These are phyloP conservation scores for Amylostereum areolatum DNA, from an alignment of 1,284 basidiomycete genomes.

Conservation along the genomic window DNA sequence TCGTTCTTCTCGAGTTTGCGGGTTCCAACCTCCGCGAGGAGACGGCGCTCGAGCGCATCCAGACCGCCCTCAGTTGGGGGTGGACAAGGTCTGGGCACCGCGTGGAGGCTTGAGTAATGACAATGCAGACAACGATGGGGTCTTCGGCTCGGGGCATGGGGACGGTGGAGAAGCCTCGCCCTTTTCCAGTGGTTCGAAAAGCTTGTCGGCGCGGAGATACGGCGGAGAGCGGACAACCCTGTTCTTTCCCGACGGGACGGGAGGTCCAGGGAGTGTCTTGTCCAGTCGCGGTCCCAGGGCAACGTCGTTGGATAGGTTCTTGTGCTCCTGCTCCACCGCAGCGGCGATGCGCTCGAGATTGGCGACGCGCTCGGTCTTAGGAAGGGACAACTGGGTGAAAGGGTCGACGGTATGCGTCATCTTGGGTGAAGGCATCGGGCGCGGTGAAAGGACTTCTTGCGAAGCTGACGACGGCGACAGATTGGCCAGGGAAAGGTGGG, in stretches of 20 bases:
- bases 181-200: slow-evolving; percentile 18
- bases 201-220: slow-evolving; percentile 24
- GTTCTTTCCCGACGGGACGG: slow-evolving; percentile 38
- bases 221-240: slow-evolving; percentile 11
- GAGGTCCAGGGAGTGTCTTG: slow-evolving; percentile 57
- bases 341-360: slow-evolving; percentile 65
- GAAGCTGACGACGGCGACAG: slow-evolving; percentile 9
- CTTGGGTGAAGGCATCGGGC: slow-evolving; percentile 55
- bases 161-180: no score
- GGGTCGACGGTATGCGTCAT: slow-evolving; percentile 38
- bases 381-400: slow-evolving; percentile 28
- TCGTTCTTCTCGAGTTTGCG: slow-evolving; percentile 34
- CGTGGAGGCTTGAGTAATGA: slow-evolving; percentile 30
- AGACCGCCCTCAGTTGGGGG: slow-evolving; percentile 40
- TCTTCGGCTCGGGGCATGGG: slow-evolving; percentile 30
- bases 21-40: slow-evolving; percentile 65
- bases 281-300: slow-evolving; percentile 24
- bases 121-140: slow-evolving; percentile 46
- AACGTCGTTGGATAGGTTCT: slow-evolving; percentile 26
- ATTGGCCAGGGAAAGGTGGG: neutral
- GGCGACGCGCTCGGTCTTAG: slow-evolving; percentile 55
- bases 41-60: slow-evolving; percentile 55
- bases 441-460: slow-evolving; percentile 46
- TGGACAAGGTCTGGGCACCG: slow-evolving; percentile 14
- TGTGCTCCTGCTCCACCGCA: slow-evolving; percentile 29